These are phyloP conservation scores for Vanilla planifolia DNA, from an alignment of 106 monocot species.

Conservation along the genomic window DNA sequence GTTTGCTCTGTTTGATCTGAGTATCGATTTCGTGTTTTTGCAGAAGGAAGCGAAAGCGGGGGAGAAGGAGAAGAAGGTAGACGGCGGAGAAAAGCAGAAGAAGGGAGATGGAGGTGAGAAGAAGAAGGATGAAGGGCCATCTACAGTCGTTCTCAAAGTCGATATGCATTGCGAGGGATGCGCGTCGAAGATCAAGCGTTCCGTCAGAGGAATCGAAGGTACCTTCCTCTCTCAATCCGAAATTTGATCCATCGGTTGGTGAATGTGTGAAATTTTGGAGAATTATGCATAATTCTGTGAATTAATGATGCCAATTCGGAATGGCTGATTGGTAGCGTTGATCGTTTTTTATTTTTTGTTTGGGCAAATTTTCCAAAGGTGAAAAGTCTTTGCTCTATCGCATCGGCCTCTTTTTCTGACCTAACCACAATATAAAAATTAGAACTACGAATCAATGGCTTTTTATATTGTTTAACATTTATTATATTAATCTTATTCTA, in stretches of 20 bases:
- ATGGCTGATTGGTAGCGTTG: no score
- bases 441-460: not conserved
- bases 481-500: not conserved
- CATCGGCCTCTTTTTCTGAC: not conserved
- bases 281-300: no score
- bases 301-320: no score
- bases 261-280: no score
- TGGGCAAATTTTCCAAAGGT: not conserved
- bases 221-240: not conserved
- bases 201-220: constrained; percentile 46
- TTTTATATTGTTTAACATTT: not conserved
- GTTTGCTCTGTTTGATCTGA: no score
- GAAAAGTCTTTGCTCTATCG: not conserved
- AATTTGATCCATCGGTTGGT: not conserved
- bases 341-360: not conserved
- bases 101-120: constrained; percentile 6
- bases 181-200: constrained; percentile 30
- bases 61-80: constrained; percentile 5
- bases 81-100: constrained; percentile 9
- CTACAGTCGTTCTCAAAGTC: constrained; percentile 37
- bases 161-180: constrained; percentile 78
- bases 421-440: not conserved
- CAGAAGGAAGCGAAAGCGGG: constrained; percentile 3
- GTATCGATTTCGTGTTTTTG: no score
- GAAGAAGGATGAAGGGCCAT: constrained; percentile 16